Percentiles rank a stretch among this genome's conserved stretches.
Evolutionary conservation across 75 land plant species (phyloP).

Genomic region (Ceratopteris richardii): DNA sequence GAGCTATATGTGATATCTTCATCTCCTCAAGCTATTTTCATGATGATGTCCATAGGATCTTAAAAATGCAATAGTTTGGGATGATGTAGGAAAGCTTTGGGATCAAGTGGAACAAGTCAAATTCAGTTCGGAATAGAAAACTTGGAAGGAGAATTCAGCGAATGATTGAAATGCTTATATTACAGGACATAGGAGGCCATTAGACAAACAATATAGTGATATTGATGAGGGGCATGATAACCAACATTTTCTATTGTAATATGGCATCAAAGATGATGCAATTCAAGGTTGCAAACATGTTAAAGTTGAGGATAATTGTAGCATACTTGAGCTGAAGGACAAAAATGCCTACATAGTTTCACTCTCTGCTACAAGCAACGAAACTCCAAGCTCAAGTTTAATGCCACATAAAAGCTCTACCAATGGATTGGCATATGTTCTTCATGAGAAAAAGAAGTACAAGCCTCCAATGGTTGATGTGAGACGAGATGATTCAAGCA

Average conservation of each 20-base stretch:
- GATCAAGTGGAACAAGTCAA: conserved; percentile 47
- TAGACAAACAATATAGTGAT: background rate
- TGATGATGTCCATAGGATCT: conserved; percentile 50
- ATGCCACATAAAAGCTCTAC: background rate
- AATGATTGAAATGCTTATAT: background rate
- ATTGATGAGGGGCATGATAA: background rate
- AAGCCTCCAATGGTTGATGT: conserved; percentile 4
- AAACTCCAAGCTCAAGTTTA: background rate
- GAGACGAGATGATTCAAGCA: conserved; percentile 6
- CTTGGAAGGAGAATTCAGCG: conserved; percentile 43
- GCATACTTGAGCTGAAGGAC: too few relatives aligned
- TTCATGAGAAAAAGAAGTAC: conserved; percentile 3
- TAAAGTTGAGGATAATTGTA: background rate
- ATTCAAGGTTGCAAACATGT: background rate
- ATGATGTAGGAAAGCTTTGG: conserved; percentile 48
- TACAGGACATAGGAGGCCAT: conserved; percentile 2
- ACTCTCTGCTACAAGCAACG: background rate
- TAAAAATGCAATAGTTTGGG: conserved; percentile 58
- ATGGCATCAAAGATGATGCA: background rate
- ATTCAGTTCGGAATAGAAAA: conserved; percentile 62
- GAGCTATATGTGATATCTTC: background rate
- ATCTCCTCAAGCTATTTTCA: background rate
- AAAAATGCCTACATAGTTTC: background rate
- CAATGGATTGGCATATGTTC: background rate
- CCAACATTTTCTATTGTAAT: background rate